Percentiles rank a stretch among this genome's conserved stretches.
Conservation (phyloP, 768 basidiomycete genomes). For the Amanita polypyramis region DNA sequence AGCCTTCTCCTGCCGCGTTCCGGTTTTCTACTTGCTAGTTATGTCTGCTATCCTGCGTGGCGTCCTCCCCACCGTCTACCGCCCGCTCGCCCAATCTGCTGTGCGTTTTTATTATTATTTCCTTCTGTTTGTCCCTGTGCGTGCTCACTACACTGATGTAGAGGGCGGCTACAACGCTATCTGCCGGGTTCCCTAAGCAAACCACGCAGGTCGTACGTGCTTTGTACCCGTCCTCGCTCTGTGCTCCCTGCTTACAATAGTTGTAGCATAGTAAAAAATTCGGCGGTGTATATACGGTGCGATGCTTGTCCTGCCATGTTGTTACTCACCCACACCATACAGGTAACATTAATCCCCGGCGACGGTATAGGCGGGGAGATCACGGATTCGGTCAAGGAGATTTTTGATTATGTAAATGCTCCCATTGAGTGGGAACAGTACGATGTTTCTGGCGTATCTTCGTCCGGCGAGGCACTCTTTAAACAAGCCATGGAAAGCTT, state of each 20-base stretch:
- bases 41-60: slow-evolving; percentile 54
- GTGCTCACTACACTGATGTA: slow-evolving; percentile 16
- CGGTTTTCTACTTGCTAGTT: slow-evolving; percentile 20
- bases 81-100: slow-evolving; percentile 39
- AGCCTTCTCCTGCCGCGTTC: too few species aligned
- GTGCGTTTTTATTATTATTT: slow-evolving; percentile 39
- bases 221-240: slow-evolving; percentile 10
- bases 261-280: slow-evolving; percentile 78
- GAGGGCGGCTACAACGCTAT: slow-evolving; percentile 67
- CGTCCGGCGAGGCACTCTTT: slow-evolving; percentile 89
- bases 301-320: slow-evolving; percentile 14
- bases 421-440: slow-evolving; percentile 99
- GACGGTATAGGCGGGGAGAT: slow-evolving; percentile 98
- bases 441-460: slow-evolving; percentile 93
- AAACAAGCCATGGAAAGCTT: slow-evolving; percentile 97
- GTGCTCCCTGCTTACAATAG: slow-evolving; percentile 10
- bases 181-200: slow-evolving; percentile 71
- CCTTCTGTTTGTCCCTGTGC: neutral
- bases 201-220: slow-evolving; percentile 45
- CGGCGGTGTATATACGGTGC: slow-evolving; percentile 84
- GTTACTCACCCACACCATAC: slow-evolving; percentile 5
- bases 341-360: slow-evolving; percentile 97
- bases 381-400: slow-evolving; percentile 97
- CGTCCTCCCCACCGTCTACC: slow-evolving; percentile 44
- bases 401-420: slow-evolving; percentile 94